phyloP scores from a whole-genome alignment of 2,329 filamentous ascomycete genomes.

The Fusarium sp. region DNA sequence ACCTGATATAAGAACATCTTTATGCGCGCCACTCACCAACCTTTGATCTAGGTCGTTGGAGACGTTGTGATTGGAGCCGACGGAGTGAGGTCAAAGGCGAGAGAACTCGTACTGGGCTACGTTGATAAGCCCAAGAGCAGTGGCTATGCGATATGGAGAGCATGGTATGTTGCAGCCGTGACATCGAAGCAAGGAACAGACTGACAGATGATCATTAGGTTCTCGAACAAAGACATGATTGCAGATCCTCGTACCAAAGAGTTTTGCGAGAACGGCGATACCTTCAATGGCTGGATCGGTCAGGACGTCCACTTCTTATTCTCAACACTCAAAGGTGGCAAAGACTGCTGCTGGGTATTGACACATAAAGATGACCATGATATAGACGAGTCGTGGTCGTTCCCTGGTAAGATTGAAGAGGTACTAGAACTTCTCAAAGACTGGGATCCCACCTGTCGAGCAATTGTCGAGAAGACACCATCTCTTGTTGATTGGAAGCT shows the following conservation, averaged over 20 bases:
- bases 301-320: slow-evolving; percentile 65
- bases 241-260: slow-evolving; percentile 66
- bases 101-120: slow-evolving; percentile 40
- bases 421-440: slow-evolving; percentile 25
- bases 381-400: slow-evolving; percentile 43
- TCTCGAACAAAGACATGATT: slow-evolving; percentile 65
- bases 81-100: slow-evolving; percentile 38
- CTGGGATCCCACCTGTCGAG: slow-evolving; percentile 29
- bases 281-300: slow-evolving; percentile 69
- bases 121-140: slow-evolving; percentile 38
- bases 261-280: slow-evolving; percentile 70
- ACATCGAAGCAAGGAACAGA: accelerated
- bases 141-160: slow-evolving; percentile 55
- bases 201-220: slow-evolving; percentile 8
- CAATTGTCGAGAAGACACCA: slow-evolving; percentile 42
- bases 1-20: accelerated
- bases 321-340: slow-evolving; percentile 64
- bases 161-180: slow-evolving; percentile 60
- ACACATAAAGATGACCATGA: slow-evolving; percentile 59
- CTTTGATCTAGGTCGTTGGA: slow-evolving; percentile 4
- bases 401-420: slow-evolving; percentile 40
- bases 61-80: slow-evolving; percentile 44
- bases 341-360: slow-evolving; percentile 69
- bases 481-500: slow-evolving; percentile 38
- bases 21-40: background rate